Percentiles rank a stretch among this genome's conserved stretches.
These are phyloP conservation scores for Hymenoscyphus fraxineus DNA, from an alignment of 2,329 filamentous ascomycete species.

Conservation along the genomic window DNA sequence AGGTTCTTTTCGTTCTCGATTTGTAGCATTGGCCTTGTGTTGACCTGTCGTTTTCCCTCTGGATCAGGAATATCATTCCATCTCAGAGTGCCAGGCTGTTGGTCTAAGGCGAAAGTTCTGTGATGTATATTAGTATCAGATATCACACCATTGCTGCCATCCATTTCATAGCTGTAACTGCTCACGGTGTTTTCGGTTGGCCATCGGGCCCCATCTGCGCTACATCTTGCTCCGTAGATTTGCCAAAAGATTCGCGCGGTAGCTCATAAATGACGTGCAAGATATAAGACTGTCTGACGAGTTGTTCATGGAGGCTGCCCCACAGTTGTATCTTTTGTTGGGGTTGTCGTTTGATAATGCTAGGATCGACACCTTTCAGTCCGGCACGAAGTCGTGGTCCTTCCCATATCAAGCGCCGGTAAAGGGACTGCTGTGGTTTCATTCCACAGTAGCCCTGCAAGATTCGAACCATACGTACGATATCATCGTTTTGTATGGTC, in stretches of 20 bases:
- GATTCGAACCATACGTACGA: slow-evolving; percentile 47
- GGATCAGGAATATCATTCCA: slow-evolving; percentile 62
- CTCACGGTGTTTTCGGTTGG: slow-evolving; percentile 16
- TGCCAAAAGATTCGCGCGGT: slow-evolving; percentile 46
- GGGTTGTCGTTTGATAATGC: slow-evolving; percentile 22
- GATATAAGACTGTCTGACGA: slow-evolving; percentile 54
- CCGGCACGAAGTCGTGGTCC: slow-evolving; percentile 41
- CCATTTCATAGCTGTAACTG: neutral
- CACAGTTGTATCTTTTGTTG: slow-evolving; percentile 36
- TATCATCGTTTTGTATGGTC: slow-evolving; percentile 47
- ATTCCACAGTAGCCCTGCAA: slow-evolving; percentile 56
- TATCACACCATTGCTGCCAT: neutral
- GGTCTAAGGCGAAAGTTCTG: slow-evolving; percentile 2
- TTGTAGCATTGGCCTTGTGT: slow-evolving; percentile 28
- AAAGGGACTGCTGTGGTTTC: slow-evolving; percentile 46
- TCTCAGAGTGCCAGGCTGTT: slow-evolving; percentile 44
- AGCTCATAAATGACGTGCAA: slow-evolving; percentile 55
- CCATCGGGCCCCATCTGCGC: neutral
- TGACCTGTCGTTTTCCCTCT: slow-evolving; percentile 25
- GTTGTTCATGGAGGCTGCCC: slow-evolving; percentile 52
- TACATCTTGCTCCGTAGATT: slow-evolving; percentile 29
- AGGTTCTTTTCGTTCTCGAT: slow-evolving; percentile 41
- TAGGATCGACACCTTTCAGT: slow-evolving; percentile 26
- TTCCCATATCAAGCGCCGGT: slow-evolving; percentile 50
- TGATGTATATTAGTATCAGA: neutral